Base-by-base conservation (phyloP, 257 asterid species). In the Capsicum rhomboideum region DNA sequence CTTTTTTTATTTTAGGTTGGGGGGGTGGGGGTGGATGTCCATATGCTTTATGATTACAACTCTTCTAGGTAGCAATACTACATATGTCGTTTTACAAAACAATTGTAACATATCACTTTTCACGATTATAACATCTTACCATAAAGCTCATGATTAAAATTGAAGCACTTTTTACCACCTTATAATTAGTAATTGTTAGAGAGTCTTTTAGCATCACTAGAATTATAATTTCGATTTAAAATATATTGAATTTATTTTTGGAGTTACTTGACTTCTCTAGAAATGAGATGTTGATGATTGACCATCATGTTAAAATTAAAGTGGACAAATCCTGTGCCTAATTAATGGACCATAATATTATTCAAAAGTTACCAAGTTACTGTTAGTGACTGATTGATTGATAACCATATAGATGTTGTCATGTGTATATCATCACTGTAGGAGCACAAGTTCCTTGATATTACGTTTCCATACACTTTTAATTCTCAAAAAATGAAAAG, bases 271-370 rank as follows among this genome's bases (percentile, higher is more conserved):
- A 61, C 79, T 80, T 84, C 72, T 87, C 81, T 49, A 75, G 44
- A 75, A 75, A 67, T 85, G 79, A 82, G 88, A 84, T 84, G 82
- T 75, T 75, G 81, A 89, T 91, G 89, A 89, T 88, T 87, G 87
- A 88, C 40, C 87, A 90, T 90, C 83, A 89, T 89, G 88, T 82
- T 80, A 82, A 83, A 61, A 85, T 78, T 72, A 75, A 88, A 86
- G 91, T 87, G 91, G 90, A 83, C 68, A 56, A 56, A 67, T 83
- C 85, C 87, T 87, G 42, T 88, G 84, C 44, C 80, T 82, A 86
- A 84, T 86, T 85, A 88, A 82, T 83, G 82, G 59, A 79, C 72
- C 85, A 86, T 85, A 83, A 53, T 52, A 83, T 79, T 58, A 61
- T 31, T 84, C 56, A 49, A 55, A 80, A 82, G 37, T 10, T 84